Evolutionary conservation across 2,329 filamentous ascomycete genomes (phyloP).

Genomic region (Claviceps capensis): DNA sequence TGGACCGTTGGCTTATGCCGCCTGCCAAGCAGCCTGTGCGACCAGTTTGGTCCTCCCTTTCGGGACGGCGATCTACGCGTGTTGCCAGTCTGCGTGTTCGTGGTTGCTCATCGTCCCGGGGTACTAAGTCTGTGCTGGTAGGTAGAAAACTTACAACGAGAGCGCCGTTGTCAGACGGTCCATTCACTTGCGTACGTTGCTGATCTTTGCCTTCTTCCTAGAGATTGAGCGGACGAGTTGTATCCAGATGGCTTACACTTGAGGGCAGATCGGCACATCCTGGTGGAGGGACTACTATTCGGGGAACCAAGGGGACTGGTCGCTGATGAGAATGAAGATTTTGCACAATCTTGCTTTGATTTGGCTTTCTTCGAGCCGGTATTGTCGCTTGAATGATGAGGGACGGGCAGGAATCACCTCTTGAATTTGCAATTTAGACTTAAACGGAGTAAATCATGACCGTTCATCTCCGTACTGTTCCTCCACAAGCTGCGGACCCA

Average conservation of each 20-base stretch:
- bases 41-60: accelerated
- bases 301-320: not conserved
- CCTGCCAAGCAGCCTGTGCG: not conserved
- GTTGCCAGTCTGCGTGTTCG: not conserved
- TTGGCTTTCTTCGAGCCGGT: too few relatives aligned
- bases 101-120: not conserved
- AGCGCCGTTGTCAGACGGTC: not conserved
- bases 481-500: too few relatives aligned
- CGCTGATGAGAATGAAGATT: too few relatives aligned
- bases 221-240: not conserved
- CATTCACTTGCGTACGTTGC: not conserved
- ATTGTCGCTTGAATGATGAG: too few relatives aligned
- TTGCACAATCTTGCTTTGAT: too few relatives aligned
- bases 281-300: not conserved
- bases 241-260: not conserved
- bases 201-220: not conserved
- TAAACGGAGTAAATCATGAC: too few relatives aligned
- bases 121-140: not conserved
- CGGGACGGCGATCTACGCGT: not conserved
- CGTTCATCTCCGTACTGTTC: too few relatives aligned
- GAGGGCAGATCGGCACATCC: not conserved
- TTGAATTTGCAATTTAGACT: too few relatives aligned
- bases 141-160: not conserved
- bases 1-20: not conserved
- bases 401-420: too few relatives aligned